Base-by-base conservation (phyloP, 164 flowering plant genomes). In the Vitis labrusca region DNA sequence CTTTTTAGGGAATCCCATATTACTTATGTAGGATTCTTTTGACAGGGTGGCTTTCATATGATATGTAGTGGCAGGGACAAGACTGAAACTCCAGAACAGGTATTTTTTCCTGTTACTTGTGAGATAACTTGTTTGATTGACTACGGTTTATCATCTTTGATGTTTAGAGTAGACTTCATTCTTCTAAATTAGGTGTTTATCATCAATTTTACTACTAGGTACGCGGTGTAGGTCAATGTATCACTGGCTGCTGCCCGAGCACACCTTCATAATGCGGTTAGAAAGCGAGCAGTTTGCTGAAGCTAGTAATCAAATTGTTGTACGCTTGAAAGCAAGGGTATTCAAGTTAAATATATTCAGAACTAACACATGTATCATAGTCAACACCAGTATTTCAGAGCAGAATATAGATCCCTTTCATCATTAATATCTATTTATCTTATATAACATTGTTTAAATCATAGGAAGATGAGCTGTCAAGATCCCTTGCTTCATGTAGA, bases 1-100 rank as follows among this genome's bases (percentile, higher is more conserved):
- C 8, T 14, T 50, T 64, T 12, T 32, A 6, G 44, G 44, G 44
- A 32, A 1, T 32, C 44, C 44, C 7, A 6, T 32, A 32, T 32
- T 4, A 2, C 44, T 32, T 32, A 32, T 32, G 44, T 32, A 4
- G 44, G 44, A 32, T 17, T 50, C 59, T 71, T 27, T 63, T 73
- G 44, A 65, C 89, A 95, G 99, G 98, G 99, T 78, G 99, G 99
- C 13, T 95, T 95, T 86, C 98, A 95, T 79, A 95, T 95, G 99
- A 93, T 93, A 50, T 82, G 92, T 61, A 95, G 99, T 85, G 99
- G 99, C 57, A 88, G 98, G 72, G 99, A 95, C 89, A 95, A 95
- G 82, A 95, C 93, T 82, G 99, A 95, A 85, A 90, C 99, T 74
- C 98, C 97, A 32, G 98, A 93, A 58, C 99, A 95, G 97, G 99